Base-by-base conservation (phyloP, 164 flowering plant genomes). In the Magnolia changhungtana region DNA sequence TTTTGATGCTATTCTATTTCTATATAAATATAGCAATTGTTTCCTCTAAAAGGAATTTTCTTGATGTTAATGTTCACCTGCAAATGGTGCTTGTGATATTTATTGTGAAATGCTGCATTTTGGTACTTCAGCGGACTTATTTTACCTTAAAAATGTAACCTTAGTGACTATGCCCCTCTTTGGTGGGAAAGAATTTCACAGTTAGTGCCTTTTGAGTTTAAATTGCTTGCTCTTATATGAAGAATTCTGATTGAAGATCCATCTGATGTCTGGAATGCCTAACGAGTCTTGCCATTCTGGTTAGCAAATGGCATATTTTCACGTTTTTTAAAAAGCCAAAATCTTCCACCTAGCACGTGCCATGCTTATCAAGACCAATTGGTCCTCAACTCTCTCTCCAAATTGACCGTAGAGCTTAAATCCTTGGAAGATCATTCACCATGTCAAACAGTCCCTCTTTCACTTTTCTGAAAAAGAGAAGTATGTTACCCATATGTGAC, bases 1-100 rank as follows among this genome's bases (percentile, higher is more conserved):
- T 67, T 27, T 73, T 14, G 71, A 68, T 80, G 64, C 11, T 69
- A 66, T 63, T 71, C 20, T 23, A 13, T 24, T 63, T 71, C 20
- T 19, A 13, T 24, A n/a, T 18, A 11, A 13, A 63, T 63, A 63
- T 63, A 18, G 65, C 19, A 1, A 18, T 63, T 63, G 65, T 63
- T 63, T n/a, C 19, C 21, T 18, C 20, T 65, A 23, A 65, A 23
- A 21, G 37, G 1, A 65, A 65, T 65, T 65, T 20, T 64, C 10
- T 64, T 64, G 24, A 21, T 10, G 27, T 23, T 23, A 20, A 23
- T 65, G 27, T 24, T 63, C 21, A 21, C 21, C n/a, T 63, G 7
- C 21, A 21, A 63, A 63, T 65, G 68, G 29, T 23, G 68, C 14
- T 65, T 13, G 24, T 65, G 68, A 65, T 23, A 65, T 65, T 65